Conservation (phyloP, 768 basidiomycete species). For the Calvatia gigantea region DNA sequence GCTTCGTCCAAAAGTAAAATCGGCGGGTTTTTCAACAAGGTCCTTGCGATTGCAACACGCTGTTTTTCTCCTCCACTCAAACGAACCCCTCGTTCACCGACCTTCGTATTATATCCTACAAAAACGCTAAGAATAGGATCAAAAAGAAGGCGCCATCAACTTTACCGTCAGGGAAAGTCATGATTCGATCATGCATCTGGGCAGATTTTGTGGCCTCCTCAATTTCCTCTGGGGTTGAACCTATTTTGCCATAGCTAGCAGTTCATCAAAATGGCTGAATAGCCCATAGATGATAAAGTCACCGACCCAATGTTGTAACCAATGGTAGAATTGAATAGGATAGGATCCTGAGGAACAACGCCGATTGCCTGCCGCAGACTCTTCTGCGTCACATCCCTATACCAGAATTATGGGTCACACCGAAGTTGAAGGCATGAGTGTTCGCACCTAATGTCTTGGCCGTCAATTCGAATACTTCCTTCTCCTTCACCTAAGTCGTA, state of each 20-base stretch:
- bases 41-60: conserved; percentile 83
- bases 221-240: conserved; percentile 67
- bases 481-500: conserved; percentile 84
- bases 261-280: neutral
- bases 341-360: conserved; percentile 85
- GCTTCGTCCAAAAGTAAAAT: conserved; percentile 79
- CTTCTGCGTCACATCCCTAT: conserved; percentile 75
- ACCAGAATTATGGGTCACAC: conserved; percentile 1
- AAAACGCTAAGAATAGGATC: neutral
- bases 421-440: neutral
- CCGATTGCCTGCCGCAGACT: conserved; percentile 81
- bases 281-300: neutral
- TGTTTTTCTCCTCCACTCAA: conserved; percentile 90
- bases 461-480: conserved; percentile 80
- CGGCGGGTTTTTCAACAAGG: conserved; percentile 81
- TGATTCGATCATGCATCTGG: conserved; percentile 84
- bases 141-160: neutral
- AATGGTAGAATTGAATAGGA: conserved; percentile 70
- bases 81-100: conserved; percentile 87
- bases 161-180: conserved; percentile 73
- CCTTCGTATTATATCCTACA: conserved; percentile 72
- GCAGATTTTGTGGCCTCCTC: conserved; percentile 77
- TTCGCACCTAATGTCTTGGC: conserved; percentile 65
- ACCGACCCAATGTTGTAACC: conserved; percentile 69
- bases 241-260: conserved; percentile 75